Percentiles rank a stretch among this genome's conserved stretches.
Evolutionary conservation across 2,329 filamentous ascomycete species (phyloP).

Genomic region (Aspergillus jensenii): DNA sequence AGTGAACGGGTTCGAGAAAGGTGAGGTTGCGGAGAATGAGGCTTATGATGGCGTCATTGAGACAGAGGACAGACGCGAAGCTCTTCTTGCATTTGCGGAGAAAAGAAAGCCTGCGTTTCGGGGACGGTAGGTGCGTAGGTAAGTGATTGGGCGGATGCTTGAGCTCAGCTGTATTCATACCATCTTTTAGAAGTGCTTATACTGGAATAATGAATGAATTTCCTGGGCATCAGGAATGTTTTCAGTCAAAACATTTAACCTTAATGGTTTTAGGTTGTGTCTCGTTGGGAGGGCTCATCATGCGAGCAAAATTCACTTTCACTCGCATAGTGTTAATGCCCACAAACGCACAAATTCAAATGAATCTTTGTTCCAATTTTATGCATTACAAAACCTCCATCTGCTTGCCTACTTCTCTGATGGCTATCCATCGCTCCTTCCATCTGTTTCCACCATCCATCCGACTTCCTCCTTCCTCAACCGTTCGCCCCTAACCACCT

Average conservation of each 20-base stretch:
- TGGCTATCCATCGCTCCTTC: background rate
- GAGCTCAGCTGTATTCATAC: background rate
- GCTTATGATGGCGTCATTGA: conserved; percentile 82
- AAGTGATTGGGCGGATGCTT: background rate
- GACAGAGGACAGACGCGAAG: conserved; percentile 86
- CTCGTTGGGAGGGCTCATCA: no score
- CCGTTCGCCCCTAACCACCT: background rate
- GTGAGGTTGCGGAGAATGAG: conserved; percentile 77
- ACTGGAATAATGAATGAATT: background rate
- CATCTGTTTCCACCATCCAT: background rate
- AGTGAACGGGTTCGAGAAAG: conserved; percentile 64
- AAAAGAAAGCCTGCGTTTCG: conserved; percentile 71
- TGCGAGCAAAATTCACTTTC: background rate
- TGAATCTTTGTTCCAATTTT: background rate
- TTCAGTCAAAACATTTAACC: background rate
- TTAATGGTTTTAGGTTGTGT: background rate
- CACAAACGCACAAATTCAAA: background rate
- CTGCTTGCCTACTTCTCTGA: background rate
- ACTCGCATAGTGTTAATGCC: background rate
- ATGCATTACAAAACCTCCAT: background rate
- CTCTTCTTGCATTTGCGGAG: conserved; percentile 78
- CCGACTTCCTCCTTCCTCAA: background rate
- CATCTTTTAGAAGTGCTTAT: background rate
- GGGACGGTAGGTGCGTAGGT: conserved; percentile 46
- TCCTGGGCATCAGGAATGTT: background rate